Evolutionary conservation across 1,139 yeast species (phyloP), one percentile per base, ranked within the genome.

Genomic region (Yamadazyma buinensis): DNA sequence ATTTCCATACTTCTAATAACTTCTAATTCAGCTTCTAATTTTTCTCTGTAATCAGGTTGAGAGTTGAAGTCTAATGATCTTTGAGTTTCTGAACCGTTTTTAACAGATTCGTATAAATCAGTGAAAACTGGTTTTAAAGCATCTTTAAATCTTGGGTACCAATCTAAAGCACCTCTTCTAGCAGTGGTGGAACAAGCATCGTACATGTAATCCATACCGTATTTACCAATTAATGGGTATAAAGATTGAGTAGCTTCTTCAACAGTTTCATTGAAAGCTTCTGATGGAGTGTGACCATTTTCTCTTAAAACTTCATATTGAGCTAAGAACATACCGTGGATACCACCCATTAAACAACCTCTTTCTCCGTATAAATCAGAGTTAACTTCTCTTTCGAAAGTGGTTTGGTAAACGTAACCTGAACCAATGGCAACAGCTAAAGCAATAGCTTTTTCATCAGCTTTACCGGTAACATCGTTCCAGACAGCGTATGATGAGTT

Each of bases 121-220:
- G 84, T 79, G 79, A 92, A 92, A 44, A 92, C 97, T 60, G 98
- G 98, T 79, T 92, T 92, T 74, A 92, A 81, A 61, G 97, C 97
- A 57, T 86, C 94, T 82, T 88, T 88, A 87, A 92, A 92, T 69
- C 82, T 75, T 71, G 97, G 98, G 80, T 92, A 90, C 98, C 98
- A 92, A 79, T 92, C 98, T 60, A 92, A 81, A 63, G 98, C 98
- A 80, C 98, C 98, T 78, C 98, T 88, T 80, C 97, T 87, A 57
- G 98, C 98, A 54, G 98, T 92, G 64, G 98, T 92, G 52, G 98
- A 92, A 75, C 98, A 92, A 57, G 98, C 98, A 64, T 90, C 97
- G 82, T 92, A 92, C 98, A 92, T 92, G 92, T 92, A 92, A 75
- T 92, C 98, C 98, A 92, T 92, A 77, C 98, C 98, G 80, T 92